Conservation (phyloP, 176 grass and related monocot species). For the Phoenix dactylifera region DNA sequence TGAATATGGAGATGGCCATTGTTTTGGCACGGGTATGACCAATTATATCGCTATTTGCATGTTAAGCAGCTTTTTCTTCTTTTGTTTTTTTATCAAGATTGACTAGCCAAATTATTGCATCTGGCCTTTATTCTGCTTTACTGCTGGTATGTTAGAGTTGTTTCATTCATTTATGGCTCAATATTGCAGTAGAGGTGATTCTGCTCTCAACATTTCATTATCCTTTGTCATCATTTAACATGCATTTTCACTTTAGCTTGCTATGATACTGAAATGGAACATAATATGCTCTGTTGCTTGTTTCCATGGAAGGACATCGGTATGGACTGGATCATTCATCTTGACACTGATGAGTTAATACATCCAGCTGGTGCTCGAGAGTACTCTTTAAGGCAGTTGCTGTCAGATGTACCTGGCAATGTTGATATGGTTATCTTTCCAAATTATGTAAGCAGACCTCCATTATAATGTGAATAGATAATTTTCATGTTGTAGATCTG, state of each 20-base stretch:
- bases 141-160: too few relatives aligned
- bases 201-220: too few relatives aligned
- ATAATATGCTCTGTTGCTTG: background rate
- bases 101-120: too few relatives aligned
- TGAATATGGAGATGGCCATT: slow-evolving; percentile 99
- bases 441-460: slow-evolving; percentile 72
- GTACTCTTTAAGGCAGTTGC: slow-evolving; percentile 80
- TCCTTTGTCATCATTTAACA: too few relatives aligned
- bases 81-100: too few relatives aligned
- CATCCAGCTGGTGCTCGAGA: slow-evolving; percentile 87
- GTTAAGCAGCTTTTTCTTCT: too few relatives aligned
- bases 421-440: slow-evolving; percentile 99
- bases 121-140: too few relatives aligned
- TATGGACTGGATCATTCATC: slow-evolving; percentile 98
- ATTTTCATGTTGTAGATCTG: slow-evolving; percentile 28
- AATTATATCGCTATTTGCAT: background rate
- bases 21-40: slow-evolving; percentile 86
- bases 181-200: too few relatives aligned
- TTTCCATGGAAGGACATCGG: slow-evolving; percentile 50
- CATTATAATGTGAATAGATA: slow-evolving; percentile 15
- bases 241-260: background rate
- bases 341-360: slow-evolving; percentile 94
- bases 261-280: background rate
- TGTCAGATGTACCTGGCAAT: slow-evolving; percentile 91
- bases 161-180: too few relatives aligned